phyloP scores from a whole-genome alignment of 768 basidiomycete genomes.

The Tephrocybe sp. region DNA sequence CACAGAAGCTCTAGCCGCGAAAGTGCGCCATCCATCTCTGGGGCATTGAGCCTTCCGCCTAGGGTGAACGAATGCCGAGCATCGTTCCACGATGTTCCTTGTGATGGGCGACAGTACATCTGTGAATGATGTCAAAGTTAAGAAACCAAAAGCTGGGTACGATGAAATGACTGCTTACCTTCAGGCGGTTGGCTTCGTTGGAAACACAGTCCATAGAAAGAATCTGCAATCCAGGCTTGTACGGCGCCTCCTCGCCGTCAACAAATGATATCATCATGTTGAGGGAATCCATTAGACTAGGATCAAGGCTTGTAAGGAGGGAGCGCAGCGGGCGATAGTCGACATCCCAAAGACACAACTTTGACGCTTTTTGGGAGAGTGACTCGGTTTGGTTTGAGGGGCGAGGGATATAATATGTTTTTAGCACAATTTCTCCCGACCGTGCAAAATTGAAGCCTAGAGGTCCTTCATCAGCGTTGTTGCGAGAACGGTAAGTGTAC shows the following conservation, averaged over 20 bases:
- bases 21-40: slow-evolving; percentile 20
- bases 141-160: neutral
- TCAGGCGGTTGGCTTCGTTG: slow-evolving; percentile 24
- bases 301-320: slow-evolving; percentile 23
- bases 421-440: slow-evolving; percentile 21
- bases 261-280: slow-evolving; percentile 24
- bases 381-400: neutral
- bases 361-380: slow-evolving; percentile 4
- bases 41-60: slow-evolving; percentile 21
- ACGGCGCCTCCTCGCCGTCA: slow-evolving; percentile 17
- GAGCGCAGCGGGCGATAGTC: slow-evolving; percentile 20
- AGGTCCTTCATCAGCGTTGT: neutral
- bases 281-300: no score
- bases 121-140: slow-evolving; percentile 7
- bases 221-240: no score
- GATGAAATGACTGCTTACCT: slow-evolving; percentile 16
- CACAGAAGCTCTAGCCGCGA: slow-evolving; percentile 23
- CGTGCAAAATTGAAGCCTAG: slow-evolving; percentile 29
- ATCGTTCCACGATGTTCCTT: no score
- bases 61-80: slow-evolving; percentile 24
- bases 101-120: no score
- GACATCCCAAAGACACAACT: slow-evolving; percentile 21
- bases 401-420: no score
- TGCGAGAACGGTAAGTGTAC: slow-evolving; percentile 2
- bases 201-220: slow-evolving; percentile 26